Evolutionary conservation across 2,329 filamentous ascomycete genomes (phyloP).

Genomic region (Monilinia aucupariae): DNA sequence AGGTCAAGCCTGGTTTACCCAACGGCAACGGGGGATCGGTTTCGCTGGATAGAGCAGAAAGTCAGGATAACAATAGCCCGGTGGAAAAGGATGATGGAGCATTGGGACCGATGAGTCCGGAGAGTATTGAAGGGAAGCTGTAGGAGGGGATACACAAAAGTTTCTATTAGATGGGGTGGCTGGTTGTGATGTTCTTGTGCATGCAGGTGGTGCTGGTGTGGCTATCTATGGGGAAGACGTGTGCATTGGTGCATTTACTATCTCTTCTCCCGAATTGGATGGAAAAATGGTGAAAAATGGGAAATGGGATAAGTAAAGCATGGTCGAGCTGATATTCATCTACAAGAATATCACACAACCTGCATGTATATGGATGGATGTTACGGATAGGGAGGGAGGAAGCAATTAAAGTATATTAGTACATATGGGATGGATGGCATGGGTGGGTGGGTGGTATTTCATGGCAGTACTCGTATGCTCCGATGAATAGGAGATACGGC

Average conservation of each 20-base stretch:
- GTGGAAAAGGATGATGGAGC: slow-evolving; percentile 63
- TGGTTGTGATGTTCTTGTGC: not conserved
- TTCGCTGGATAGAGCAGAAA: slow-evolving; percentile 55
- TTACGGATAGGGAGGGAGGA: not conserved
- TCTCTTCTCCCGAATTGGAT: not conserved
- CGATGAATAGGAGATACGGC: not conserved
- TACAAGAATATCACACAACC: not conserved
- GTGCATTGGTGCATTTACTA: not conserved
- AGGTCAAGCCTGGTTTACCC: slow-evolving; percentile 39
- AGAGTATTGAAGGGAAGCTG: slow-evolving; percentile 45
- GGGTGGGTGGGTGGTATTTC: slow-evolving; percentile 1
- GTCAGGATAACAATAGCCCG: slow-evolving; percentile 46
- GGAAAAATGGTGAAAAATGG: not conserved
- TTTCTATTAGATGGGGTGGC: not conserved
- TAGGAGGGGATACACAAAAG: slow-evolving; percentile 8
- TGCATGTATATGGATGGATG: not conserved
- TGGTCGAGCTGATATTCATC: not conserved
- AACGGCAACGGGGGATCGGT: slow-evolving; percentile 32
- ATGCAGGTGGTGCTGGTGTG: not conserved
- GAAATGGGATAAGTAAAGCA: not conserved
- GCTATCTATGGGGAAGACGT: not conserved
- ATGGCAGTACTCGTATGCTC: not conserved
- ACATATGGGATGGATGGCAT: slow-evolving; percentile 10
- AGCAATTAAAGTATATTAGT: not conserved
- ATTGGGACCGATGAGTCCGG: slow-evolving; percentile 77